These are phyloP conservation scores for Excoecaria agallocha DNA, from an alignment of 345 rosid genomes.

Conservation along the genomic window DNA sequence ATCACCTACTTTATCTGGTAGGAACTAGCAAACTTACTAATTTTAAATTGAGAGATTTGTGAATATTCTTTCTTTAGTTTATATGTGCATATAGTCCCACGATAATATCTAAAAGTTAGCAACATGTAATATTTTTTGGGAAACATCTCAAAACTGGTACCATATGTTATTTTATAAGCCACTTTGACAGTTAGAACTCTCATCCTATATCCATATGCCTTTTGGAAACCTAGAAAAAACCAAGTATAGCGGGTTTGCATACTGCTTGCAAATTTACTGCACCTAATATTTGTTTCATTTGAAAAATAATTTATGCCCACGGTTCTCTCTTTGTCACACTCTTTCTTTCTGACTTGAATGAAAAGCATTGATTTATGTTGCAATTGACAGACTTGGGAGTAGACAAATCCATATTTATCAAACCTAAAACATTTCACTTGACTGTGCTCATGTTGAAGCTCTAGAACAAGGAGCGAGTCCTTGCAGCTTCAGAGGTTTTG, in stretches of 20 bases:
- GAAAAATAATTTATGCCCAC: background rate
- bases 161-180: background rate
- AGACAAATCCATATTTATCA: slow-evolving; percentile 76
- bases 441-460: slow-evolving; percentile 92
- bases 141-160: background rate
- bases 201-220: background rate
- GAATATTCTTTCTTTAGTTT: slow-evolving; percentile 5
- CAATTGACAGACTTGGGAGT: slow-evolving; percentile 60
- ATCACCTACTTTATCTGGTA: slow-evolving; percentile 53
- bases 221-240: background rate
- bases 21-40: slow-evolving; percentile 1
- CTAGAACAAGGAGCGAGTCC: slow-evolving; percentile 79
- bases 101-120: background rate
- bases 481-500: slow-evolving; percentile 64
- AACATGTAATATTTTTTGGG: background rate
- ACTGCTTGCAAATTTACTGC: background rate
- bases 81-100: background rate
- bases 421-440: slow-evolving; percentile 83
- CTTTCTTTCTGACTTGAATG: background rate
- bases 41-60: background rate
- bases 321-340: background rate
- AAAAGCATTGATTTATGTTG: slow-evolving; percentile 13
- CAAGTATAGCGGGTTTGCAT: background rate
- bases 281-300: slow-evolving; percentile 6
- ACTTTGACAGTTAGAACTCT: background rate